phyloP scores from a whole-genome alignment of 2,329 filamentous ascomycete species.

The Cladorrhinum sp. region DNA sequence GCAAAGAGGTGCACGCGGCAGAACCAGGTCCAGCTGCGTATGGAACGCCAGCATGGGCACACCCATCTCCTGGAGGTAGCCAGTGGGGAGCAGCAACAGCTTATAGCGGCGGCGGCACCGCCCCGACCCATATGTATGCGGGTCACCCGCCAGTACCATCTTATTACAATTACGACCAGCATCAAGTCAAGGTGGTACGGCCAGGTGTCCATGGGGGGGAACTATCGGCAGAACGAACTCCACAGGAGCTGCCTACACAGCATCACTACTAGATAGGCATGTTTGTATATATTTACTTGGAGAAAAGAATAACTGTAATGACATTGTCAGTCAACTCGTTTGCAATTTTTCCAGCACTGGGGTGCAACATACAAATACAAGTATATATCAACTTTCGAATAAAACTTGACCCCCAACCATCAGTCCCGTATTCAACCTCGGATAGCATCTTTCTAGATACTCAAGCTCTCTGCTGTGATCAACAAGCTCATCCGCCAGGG shows the following conservation, averaged over 20 bases:
- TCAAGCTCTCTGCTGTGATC: background rate
- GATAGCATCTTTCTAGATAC: background rate
- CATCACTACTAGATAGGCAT: background rate
- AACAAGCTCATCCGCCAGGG: conserved; percentile 11
- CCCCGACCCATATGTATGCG: background rate
- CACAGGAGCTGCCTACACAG: background rate
- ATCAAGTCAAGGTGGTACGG: background rate
- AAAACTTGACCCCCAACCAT: too few relatives aligned
- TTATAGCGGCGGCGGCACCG: background rate
- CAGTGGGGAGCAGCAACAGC: background rate
- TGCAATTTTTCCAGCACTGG: too few relatives aligned
- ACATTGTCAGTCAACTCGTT: too few relatives aligned
- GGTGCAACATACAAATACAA: too few relatives aligned
- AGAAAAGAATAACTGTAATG: too few relatives aligned
- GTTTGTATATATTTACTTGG: too few relatives aligned
- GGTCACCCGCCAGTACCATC: background rate
- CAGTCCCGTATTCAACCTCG: too few relatives aligned
- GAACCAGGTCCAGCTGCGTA: background rate
- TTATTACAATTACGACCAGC: background rate
- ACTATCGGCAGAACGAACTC: background rate
- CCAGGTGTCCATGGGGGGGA: background rate
- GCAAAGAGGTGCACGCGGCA: conserved; percentile 1
- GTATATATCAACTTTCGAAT: too few relatives aligned
- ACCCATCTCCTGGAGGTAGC: background rate
- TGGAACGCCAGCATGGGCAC: background rate